Base-by-base conservation (phyloP, 2,329 filamentous ascomycete species). In the Fusarium pseudonygamai region DNA sequence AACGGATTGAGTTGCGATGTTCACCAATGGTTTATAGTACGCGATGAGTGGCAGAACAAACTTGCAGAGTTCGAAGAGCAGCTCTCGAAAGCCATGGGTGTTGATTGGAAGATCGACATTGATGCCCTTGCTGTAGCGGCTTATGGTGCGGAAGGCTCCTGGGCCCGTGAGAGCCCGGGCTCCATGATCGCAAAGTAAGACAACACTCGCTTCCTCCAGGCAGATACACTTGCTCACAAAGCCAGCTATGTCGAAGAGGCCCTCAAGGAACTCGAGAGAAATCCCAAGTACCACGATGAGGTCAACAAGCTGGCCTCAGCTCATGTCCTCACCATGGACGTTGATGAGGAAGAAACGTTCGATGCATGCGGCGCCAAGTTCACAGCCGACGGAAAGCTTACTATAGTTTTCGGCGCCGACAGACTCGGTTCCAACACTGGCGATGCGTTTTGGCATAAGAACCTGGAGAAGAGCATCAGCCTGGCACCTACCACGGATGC, bases 1-100 rank as follows among this genome's bases (percentile, higher is more conserved):
- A 7, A 6, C 11, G 3, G 3, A 18, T 7, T 9, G 0, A 24
- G 28, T 6, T 10, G 7, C 5, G 3, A n/a, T 32, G 5, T n/a
- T 50, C 1, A 50, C 4, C 5, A 7, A 7, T 10, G 0, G 16
- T 32, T 13, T 2, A 9, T 7, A 50, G 28, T 50, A 7, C 30
- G 47, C 2, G 28, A 50, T 24, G 22, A 50, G 4, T 50, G 47
- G 22, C 47, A 50, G 22, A 50, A 34, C 3, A 50, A 50, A 16
- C 22, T 20, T 3, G 47, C 22, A 14, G 47, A 50, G 7, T 50
- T 34, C 6, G 30, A 50, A 18, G 7, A 32, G 12, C 22, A 30
- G 15, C 47, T 50, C 11, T 34, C 47, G 6, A 50, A 50, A 18
- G 28, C 30, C 7, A 34, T 34, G 30, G 28, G 22, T 5, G 30